Evolutionary conservation across 495 filamentous ascomycete genomes (phyloP).

Genomic region (Podospora pseudocomata): DNA sequence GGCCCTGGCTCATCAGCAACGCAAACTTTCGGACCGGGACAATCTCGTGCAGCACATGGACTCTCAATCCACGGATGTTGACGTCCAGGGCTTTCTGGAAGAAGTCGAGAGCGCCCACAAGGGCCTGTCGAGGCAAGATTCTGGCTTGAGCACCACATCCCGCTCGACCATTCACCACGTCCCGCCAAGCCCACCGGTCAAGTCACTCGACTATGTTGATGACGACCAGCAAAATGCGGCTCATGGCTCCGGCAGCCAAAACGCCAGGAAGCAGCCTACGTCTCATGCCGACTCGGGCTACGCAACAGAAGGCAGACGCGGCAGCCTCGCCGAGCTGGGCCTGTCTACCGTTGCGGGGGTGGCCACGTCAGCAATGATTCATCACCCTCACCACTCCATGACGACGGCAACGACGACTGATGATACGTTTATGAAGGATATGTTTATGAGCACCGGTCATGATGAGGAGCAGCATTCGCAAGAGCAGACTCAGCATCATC

Average conservation of each 20-base stretch:
- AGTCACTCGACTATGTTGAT: not conserved
- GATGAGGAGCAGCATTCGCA: not conserved
- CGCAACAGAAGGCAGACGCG: conserved; percentile 22
- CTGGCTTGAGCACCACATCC: conserved; percentile 24
- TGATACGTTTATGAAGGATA: conserved; percentile 4
- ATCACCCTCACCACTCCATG: not conserved
- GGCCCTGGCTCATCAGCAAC: not conserved
- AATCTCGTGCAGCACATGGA: conserved; percentile 32
- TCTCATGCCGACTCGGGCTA: conserved; percentile 32
- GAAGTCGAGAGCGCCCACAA: conserved; percentile 30
- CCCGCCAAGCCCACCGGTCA: conserved; percentile 27
- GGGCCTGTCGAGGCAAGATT: conserved; percentile 27
- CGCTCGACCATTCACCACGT: conserved; percentile 31
- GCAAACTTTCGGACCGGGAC: conserved; percentile 19
- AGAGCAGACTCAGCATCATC: not conserved
- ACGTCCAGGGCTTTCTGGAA: conserved; percentile 29
- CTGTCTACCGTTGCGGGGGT: not conserved
- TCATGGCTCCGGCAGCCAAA: not conserved
- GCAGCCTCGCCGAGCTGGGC: conserved; percentile 23
- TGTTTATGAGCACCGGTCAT: conserved; percentile 1
- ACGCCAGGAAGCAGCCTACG: conserved; percentile 10
- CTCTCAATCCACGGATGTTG: conserved; percentile 30
- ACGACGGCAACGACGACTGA: not conserved
- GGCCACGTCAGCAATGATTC: conserved; percentile 4
- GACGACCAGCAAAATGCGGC: conserved; percentile 1